Percentiles rank a stretch among this genome's conserved stretches.
Evolutionary conservation across 2,329 filamentous ascomycete genomes (phyloP).

Genomic region (Paecilomyces variotii): DNA sequence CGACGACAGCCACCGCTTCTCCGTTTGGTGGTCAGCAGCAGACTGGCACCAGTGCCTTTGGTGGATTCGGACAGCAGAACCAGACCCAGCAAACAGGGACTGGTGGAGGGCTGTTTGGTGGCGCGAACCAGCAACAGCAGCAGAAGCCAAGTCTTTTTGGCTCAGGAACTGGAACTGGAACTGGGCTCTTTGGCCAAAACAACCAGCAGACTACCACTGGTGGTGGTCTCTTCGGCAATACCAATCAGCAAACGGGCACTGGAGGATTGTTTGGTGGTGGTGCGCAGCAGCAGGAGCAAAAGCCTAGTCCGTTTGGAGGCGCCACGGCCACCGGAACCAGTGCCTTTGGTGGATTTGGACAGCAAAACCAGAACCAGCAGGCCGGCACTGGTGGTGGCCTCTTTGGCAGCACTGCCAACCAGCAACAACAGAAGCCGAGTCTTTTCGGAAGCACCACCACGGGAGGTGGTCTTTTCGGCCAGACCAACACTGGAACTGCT

Average conservation of each 20-base stretch:
- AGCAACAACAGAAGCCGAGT: constrained; percentile 49
- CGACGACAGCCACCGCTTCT: constrained; percentile 28
- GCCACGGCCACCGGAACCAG: constrained; percentile 16
- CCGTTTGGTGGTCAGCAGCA: constrained; percentile 38
- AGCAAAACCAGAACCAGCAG: constrained; percentile 34
- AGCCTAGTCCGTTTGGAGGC: constrained; percentile 28
- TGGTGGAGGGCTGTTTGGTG: constrained; percentile 21
- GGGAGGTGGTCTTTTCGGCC: constrained; percentile 42
- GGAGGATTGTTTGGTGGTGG: constrained; percentile 27
- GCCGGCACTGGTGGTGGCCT: constrained; percentile 33
- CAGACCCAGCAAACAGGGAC: constrained; percentile 29
- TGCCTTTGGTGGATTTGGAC: constrained; percentile 34
- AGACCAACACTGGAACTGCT: constrained; percentile 11
- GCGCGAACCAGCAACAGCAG: constrained; percentile 39
- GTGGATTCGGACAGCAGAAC: constrained; percentile 35
- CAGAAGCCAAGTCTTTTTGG: constrained; percentile 38
- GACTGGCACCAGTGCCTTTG: constrained; percentile 32
- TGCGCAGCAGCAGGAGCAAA: constrained; percentile 25
- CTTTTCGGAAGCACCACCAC: constrained; percentile 44
- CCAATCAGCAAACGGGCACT: constrained; percentile 23
- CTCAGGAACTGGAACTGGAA: constrained; percentile 17
- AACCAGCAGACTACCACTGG: constrained; percentile 28
- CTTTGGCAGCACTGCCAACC: constrained; percentile 38
- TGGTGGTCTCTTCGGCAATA: constrained; percentile 37
- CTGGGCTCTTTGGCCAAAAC: constrained; percentile 31